These are phyloP conservation scores for Orbilia ellipsospora DNA, from an alignment of 2,329 filamentous ascomycete genomes.

Conservation along the genomic window DNA sequence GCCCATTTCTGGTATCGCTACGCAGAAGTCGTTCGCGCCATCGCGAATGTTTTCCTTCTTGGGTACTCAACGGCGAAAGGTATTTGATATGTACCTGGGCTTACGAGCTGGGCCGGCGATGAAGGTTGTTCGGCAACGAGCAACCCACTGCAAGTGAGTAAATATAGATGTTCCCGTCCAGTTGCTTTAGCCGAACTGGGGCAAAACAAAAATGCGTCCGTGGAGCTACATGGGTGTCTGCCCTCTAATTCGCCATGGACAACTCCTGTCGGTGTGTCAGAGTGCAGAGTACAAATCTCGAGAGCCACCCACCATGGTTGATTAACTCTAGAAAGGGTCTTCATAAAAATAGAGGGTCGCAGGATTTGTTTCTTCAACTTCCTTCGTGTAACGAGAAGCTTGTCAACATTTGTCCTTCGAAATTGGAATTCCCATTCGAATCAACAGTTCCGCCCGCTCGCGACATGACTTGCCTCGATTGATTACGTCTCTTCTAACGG, in stretches of 20 bases:
- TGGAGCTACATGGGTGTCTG: slow-evolving; percentile 44
- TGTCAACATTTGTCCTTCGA: slow-evolving; percentile 30
- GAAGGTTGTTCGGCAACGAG: slow-evolving; percentile 21
- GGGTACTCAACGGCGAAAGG: slow-evolving; percentile 43
- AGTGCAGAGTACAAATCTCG: slow-evolving; percentile 45
- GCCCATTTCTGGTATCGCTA: slow-evolving; percentile 50
- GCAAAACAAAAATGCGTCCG: slow-evolving; percentile 53
- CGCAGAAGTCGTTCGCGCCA: slow-evolving; percentile 47
- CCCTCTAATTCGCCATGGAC: slow-evolving; percentile 46
- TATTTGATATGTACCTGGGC: slow-evolving; percentile 50
- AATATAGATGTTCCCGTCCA: slow-evolving; percentile 55
- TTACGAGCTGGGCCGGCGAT: slow-evolving; percentile 16
- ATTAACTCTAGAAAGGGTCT: slow-evolving; percentile 16
- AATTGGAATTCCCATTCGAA: slow-evolving; percentile 25
- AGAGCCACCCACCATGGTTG: slow-evolving; percentile 29
- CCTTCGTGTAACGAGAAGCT: slow-evolving; percentile 42
- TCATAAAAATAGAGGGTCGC: slow-evolving; percentile 53
- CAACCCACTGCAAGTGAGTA: slow-evolving; percentile 50
- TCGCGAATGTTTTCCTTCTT: slow-evolving; percentile 53
- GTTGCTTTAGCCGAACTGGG: slow-evolving; percentile 55
- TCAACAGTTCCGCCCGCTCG: slow-evolving; percentile 11
- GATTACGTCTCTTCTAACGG: slow-evolving; percentile 34
- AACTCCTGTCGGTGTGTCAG: slow-evolving; percentile 52
- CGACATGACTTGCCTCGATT: slow-evolving; percentile 38
- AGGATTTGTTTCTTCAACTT: slow-evolving; percentile 51